Percentiles rank a stretch among this genome's conserved stretches.
phyloP scores from a whole-genome alignment of 1,139 yeast species.

The Magnusiomyces suaveolens region DNA sequence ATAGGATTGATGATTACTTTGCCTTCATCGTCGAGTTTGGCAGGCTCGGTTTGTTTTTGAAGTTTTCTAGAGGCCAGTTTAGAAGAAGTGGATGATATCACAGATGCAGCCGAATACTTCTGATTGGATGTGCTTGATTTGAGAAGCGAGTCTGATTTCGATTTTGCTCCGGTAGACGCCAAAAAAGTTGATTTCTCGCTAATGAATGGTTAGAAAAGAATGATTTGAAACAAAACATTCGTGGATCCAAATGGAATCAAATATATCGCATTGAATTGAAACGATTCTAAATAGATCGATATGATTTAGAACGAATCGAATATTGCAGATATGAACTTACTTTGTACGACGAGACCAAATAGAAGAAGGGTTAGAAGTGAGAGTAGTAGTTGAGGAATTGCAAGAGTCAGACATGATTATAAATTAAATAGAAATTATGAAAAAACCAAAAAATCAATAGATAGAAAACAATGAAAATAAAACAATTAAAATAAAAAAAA shows the following conservation, averaged over 20 bases:
- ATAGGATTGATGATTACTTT: conserved; percentile 17
- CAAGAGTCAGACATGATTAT: conserved; percentile 8
- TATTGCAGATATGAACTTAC: no score
- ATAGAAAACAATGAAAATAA: neutral
- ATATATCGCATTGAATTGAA: neutral
- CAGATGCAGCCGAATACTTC: neutral
- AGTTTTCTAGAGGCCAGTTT: neutral
- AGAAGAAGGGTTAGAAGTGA: conserved; percentile 15
- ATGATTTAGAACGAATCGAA: no score
- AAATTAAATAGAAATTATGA: no score
- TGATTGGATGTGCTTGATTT: neutral
- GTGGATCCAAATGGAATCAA: no score
- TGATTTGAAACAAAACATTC: neutral
- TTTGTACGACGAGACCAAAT: conserved; percentile 24
- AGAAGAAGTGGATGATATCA: neutral
- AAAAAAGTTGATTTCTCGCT: conserved; percentile 23
- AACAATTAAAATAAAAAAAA: neutral
- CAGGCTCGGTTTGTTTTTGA: neutral
- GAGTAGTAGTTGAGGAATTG: conserved; percentile 7
- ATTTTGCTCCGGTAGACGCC: conserved; percentile 21
- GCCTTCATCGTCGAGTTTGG: conserved; percentile 14
- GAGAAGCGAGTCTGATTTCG: neutral
- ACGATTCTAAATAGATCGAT: no score
- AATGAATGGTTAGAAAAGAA: neutral
- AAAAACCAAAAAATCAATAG: no score